Percentiles rank a stretch among this genome's conserved stretches.
These are phyloP conservation scores for Bipolaris bicolor DNA, from an alignment of 2,329 filamentous ascomycete species.

Conservation along the genomic window DNA sequence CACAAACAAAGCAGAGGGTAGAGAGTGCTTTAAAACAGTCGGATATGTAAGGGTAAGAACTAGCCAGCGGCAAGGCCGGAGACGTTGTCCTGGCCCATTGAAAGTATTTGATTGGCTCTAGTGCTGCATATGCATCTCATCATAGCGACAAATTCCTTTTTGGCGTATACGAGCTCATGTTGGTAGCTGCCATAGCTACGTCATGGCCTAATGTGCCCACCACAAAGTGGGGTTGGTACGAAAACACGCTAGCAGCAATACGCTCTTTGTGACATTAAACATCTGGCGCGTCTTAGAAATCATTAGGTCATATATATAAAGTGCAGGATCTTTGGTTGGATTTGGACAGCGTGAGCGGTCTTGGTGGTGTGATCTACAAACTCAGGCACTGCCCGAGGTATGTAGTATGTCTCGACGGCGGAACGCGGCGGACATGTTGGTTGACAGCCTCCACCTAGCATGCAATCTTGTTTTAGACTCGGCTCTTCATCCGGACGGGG, in stretches of 20 bases:
- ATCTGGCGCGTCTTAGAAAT: neutral
- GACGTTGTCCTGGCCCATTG: conserved; percentile 24
- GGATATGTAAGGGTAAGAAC: conserved; percentile 11
- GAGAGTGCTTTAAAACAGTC: conserved; percentile 16
- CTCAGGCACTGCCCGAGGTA: neutral
- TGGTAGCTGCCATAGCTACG: conserved; percentile 13
- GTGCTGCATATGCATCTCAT: conserved; percentile 24
- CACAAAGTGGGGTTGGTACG: conserved; percentile 13
- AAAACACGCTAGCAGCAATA: conserved; percentile 14
- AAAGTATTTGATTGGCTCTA: conserved; percentile 24
- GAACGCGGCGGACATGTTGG: conserved; percentile 12
- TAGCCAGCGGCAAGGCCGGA: conserved; percentile 10
- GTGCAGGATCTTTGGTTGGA: neutral
- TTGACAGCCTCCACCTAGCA: conserved; percentile 9
- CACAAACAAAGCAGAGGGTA: conserved; percentile 1
- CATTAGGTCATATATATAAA: neutral
- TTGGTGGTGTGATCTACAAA: neutral
- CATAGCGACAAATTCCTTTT: conserved; percentile 25
- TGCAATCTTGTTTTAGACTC: conserved; percentile 1
- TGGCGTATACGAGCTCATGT: conserved; percentile 20
- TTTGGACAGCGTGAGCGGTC: neutral
- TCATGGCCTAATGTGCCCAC: conserved; percentile 17
- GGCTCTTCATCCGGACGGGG: conserved; percentile 7
- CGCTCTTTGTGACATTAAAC: conserved; percentile 7
- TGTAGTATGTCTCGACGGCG: neutral